phyloP scores from a whole-genome alignment of 23 red algal genomes.

The Gracilariopsis chorda region DNA sequence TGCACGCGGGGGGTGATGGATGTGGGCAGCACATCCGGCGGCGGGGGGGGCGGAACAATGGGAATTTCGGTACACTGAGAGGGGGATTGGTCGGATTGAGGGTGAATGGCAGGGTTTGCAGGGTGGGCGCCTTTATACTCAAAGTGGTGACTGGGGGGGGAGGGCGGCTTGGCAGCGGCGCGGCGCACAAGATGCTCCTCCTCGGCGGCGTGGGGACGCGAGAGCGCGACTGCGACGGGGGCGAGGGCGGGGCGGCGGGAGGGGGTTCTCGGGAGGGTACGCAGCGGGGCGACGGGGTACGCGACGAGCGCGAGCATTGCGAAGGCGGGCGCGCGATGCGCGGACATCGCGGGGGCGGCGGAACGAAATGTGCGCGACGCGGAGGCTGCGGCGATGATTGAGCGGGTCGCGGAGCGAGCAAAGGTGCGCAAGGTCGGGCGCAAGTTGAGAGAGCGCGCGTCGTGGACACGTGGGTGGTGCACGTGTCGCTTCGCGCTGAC shows the following conservation, averaged over 20 bases:
- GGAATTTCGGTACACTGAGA: no score
- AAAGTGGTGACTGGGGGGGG: background rate
- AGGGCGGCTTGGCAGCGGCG: background rate
- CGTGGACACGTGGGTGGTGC: no score
- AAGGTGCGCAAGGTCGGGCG: background rate
- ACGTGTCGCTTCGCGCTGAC: no score
- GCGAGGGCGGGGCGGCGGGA: background rate
- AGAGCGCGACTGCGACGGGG: background rate
- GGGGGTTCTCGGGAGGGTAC: background rate
- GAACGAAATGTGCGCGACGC: background rate
- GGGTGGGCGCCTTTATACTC: background rate
- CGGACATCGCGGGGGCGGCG: background rate
- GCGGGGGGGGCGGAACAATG: background rate
- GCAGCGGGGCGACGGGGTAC: background rate
- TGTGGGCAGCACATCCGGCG: background rate
- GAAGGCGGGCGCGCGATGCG: background rate
- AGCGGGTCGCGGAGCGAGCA: background rate
- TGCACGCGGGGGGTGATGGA: constrained; percentile 8
- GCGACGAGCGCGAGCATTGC: background rate
- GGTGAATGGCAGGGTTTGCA: no score
- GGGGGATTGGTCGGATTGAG: no score
- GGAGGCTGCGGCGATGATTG: background rate
- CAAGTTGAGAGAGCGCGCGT: no score
- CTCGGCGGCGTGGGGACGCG: background rate
- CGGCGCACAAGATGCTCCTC: background rate